Evolutionary conservation across 2,329 filamentous ascomycete genomes (phyloP).

Genomic region (Curvularia verruculosa): DNA sequence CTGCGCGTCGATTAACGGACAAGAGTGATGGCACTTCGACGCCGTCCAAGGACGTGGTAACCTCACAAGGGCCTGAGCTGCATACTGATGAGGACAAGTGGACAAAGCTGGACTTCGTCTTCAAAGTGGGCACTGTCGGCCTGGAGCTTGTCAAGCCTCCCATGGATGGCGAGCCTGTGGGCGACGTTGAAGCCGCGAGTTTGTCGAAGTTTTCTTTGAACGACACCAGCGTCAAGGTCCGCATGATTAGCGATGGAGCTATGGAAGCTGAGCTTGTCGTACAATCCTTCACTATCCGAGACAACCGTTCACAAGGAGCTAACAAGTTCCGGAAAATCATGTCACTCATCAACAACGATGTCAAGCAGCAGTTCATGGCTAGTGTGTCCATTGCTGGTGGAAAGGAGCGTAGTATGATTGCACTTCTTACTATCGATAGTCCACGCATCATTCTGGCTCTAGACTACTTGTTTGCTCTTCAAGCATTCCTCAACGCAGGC

Average conservation of each 20-base stretch:
- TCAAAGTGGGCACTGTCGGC: conserved; percentile 85
- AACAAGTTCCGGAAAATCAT: conserved; percentile 99
- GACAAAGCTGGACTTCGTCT: conserved; percentile 92
- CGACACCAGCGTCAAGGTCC: conserved; percentile 86
- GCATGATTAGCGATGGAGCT: conserved; percentile 90
- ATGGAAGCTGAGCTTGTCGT: conserved; percentile 93
- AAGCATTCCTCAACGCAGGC: conserved; percentile 78
- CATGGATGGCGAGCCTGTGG: conserved; percentile 75
- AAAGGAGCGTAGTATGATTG: conserved; percentile 79
- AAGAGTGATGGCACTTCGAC: conserved; percentile 43
- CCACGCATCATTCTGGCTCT: conserved; percentile 93
- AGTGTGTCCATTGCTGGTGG: conserved; percentile 91
- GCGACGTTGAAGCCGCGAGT: conserved; percentile 76
- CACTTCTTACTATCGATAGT: conserved; percentile 92
- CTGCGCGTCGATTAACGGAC: conserved; percentile 54
- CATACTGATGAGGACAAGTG: conserved; percentile 73
- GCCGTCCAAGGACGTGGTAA: conserved; percentile 58
- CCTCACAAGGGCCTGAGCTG: conserved; percentile 67
- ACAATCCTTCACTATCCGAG: conserved; percentile 91
- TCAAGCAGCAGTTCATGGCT: conserved; percentile 96
- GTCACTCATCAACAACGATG: conserved; percentile 92
- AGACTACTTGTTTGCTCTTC: conserved; percentile 91
- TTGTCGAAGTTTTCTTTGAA: conserved; percentile 94
- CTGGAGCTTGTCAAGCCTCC: conserved; percentile 83
- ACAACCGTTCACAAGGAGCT: conserved; percentile 84